These are phyloP conservation scores for Trichocladium antarcticum DNA, from an alignment of 495 filamentous ascomycete genomes.

Conservation along the genomic window DNA sequence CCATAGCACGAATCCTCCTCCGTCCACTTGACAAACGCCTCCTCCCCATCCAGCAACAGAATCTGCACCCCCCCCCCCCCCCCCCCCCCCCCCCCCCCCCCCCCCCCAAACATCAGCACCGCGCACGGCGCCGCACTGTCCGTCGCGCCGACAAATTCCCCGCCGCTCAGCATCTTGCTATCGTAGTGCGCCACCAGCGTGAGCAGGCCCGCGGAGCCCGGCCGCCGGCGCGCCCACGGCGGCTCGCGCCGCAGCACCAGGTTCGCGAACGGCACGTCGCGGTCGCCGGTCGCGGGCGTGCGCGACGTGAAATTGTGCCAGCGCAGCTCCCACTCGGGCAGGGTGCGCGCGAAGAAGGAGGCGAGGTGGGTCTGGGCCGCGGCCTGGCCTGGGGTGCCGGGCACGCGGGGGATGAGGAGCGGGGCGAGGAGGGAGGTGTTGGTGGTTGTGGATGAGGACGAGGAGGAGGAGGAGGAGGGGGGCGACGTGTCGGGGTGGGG, in stretches of 20 bases:
- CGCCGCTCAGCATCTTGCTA: slow-evolving; percentile 56
- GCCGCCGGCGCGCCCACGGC: slow-evolving; percentile 49
- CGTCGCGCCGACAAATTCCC: slow-evolving; percentile 78
- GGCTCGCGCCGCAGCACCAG: slow-evolving; percentile 72
- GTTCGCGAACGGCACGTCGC: slow-evolving; percentile 67
- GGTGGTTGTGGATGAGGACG: slow-evolving; percentile 12
- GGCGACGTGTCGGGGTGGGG: no score
- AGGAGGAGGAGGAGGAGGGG: slow-evolving; percentile 18
- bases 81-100: slow-evolving; percentile 25
- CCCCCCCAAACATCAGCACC: slow-evolving; percentile 61
- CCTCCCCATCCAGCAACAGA: slow-evolving; percentile 79
- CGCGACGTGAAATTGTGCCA: slow-evolving; percentile 72
- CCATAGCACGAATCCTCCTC: slow-evolving; percentile 72
- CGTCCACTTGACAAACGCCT: slow-evolving; percentile 71
- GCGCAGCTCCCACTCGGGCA: slow-evolving; percentile 67
- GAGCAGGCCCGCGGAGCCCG: slow-evolving; percentile 58
- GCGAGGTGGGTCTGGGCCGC: slow-evolving; percentile 65
- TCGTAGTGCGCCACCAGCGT: slow-evolving; percentile 95
- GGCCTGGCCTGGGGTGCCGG: slow-evolving; percentile 61
- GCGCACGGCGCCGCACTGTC: slow-evolving; percentile 86
- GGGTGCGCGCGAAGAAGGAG: slow-evolving; percentile 54
- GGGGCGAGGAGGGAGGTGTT: slow-evolving; percentile 55
- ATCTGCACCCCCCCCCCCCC: slow-evolving; percentile 60
- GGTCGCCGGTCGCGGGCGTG: slow-evolving; percentile 55
- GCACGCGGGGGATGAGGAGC: slow-evolving; percentile 71